A percentile compares a stretch with the other conserved stretches of the same genome.
These are phyloP conservation scores for Thermothelomyces thermophilus DNA, from an alignment of 2,329 filamentous ascomycete species.

Conservation along the genomic window DNA sequence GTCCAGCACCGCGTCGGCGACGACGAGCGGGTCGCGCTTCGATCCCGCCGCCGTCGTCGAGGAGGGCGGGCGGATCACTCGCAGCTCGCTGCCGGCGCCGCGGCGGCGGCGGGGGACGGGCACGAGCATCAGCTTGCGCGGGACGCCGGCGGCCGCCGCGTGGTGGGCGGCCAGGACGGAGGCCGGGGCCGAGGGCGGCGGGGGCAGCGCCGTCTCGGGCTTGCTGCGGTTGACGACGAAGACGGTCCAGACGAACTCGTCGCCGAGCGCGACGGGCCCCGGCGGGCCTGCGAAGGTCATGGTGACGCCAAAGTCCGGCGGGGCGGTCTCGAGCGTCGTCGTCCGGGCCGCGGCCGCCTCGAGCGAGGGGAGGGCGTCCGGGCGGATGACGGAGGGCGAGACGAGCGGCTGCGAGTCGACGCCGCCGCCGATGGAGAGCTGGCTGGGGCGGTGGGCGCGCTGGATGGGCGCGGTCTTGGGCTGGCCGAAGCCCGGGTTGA, in stretches of 20 bases:
- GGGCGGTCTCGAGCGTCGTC: constrained; percentile 36
- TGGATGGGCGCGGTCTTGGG: constrained; percentile 50
- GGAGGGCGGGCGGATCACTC: constrained; percentile 48
- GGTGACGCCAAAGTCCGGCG: constrained; percentile 62
- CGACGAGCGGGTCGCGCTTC: constrained; percentile 31
- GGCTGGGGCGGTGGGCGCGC: constrained; percentile 55
- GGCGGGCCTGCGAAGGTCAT: constrained; percentile 64
- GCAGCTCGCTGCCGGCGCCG: constrained; percentile 51
- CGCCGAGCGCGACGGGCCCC: constrained; percentile 51
- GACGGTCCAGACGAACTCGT: constrained; percentile 65
- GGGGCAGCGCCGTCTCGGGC: constrained; percentile 32
- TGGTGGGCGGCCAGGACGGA: background rate
- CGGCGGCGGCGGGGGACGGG: constrained; percentile 60
- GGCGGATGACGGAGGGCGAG: constrained; percentile 50
- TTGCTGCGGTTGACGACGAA: constrained; percentile 67
- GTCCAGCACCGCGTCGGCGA: constrained; percentile 63
- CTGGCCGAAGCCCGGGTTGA: constrained; percentile 56
- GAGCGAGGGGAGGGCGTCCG: constrained; percentile 54
- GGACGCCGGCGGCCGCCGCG: constrained; percentile 27
- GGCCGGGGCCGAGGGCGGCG: constrained; percentile 2
- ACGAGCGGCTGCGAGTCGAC: constrained; percentile 48
- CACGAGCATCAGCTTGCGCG: constrained; percentile 64
- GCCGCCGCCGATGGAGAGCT: constrained; percentile 55
- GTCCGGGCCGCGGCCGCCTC: constrained; percentile 44
- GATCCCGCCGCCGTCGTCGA: constrained; percentile 33